Percentiles rank a stretch among this genome's conserved stretches.
Evolutionary conservation across 805 yeast species (phyloP).

Genomic region (Pichia paraexigua): DNA sequence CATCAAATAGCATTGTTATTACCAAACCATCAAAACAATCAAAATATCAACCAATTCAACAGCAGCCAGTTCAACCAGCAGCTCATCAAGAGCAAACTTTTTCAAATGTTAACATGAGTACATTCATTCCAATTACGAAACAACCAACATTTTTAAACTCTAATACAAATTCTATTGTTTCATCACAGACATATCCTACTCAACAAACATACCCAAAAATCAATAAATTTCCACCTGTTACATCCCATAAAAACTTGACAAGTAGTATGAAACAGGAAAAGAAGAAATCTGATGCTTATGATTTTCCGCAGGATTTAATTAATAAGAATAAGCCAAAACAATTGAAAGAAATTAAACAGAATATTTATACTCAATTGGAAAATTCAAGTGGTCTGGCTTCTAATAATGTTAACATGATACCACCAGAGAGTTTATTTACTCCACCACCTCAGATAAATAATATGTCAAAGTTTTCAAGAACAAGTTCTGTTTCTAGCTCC

Average conservation of each 20-base stretch:
- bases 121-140: not conserved
- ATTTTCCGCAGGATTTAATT: slow-evolving; percentile 55
- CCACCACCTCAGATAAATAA: slow-evolving; percentile 19
- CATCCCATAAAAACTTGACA: not conserved
- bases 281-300: slow-evolving; percentile 69
- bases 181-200: not conserved
- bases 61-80: not conserved
- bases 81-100: not conserved
- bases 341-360: slow-evolving; percentile 29
- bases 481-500: slow-evolving; percentile 1
- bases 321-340: slow-evolving; percentile 32
- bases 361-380: slow-evolving; percentile 25
- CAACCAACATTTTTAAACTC: not conserved
- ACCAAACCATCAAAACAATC: not conserved
- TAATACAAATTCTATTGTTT: not conserved
- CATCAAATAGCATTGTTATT: not conserved
- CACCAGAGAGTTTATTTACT: not conserved
- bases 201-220: not conserved
- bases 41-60: not conserved
- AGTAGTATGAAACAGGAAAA: slow-evolving; percentile 37
- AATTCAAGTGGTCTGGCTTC: not conserved
- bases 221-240: not conserved
- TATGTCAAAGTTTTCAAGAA: not conserved
- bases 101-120: not conserved
- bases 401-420: not conserved